Evolutionary conservation across 768 basidiomycete genomes (phyloP).

Genomic region (Sporobolomyces phaffii): DNA sequence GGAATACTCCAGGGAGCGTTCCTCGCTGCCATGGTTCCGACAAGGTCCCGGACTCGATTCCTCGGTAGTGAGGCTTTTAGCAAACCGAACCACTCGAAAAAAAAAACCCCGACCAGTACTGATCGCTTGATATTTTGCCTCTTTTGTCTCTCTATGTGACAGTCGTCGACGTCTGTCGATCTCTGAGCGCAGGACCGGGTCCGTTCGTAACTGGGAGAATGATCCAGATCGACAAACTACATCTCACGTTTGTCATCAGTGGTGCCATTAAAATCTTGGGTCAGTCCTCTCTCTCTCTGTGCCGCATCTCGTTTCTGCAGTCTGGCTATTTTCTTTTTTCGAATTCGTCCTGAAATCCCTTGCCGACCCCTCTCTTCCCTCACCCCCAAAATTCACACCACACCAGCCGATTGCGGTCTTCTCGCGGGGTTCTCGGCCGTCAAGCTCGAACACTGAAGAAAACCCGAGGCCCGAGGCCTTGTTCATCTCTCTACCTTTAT

Average conservation of each 20-base stretch:
- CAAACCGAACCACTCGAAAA: background rate
- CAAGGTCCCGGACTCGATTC: conserved; percentile 9
- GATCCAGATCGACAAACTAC: background rate
- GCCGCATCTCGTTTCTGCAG: no score
- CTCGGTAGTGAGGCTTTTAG: conserved; percentile 25
- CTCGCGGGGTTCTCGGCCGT: background rate
- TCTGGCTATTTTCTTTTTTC: no score
- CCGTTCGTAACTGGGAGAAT: conserved; percentile 27
- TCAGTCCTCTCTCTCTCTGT: no score
- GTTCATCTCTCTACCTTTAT: no score
- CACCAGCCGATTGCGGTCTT: background rate
- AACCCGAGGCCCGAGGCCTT: no score
- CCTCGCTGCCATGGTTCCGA: conserved; percentile 16
- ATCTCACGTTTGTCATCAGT: conserved; percentile 13
- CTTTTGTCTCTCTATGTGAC: background rate
- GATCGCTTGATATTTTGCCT: background rate
- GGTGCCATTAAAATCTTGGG: conserved; percentile 20
- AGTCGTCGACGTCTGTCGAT: conserved; percentile 24
- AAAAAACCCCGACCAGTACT: no score
- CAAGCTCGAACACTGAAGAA: conserved; percentile 2
- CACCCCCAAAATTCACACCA: no score
- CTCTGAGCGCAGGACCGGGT: conserved; percentile 10
- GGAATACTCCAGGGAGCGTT: background rate
- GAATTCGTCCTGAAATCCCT: background rate
- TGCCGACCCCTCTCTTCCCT: background rate